Evolutionary conservation across 768 basidiomycete genomes (phyloP), one percentile per base, ranked within the genome.

Genomic region (Tylopilus sp.): DNA sequence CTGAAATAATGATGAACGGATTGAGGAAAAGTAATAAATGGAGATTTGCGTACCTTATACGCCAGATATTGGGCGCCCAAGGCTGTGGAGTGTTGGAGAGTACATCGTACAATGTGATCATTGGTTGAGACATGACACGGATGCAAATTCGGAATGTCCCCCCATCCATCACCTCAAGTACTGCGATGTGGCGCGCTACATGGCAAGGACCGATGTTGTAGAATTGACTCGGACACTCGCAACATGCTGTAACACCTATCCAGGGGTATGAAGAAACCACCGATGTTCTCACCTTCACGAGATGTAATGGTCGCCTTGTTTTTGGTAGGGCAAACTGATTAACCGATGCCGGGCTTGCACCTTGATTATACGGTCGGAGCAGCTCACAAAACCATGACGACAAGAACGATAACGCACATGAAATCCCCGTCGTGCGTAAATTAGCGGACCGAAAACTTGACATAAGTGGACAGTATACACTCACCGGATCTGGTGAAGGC

Each of bases 21-120:
- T 29, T 14, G 34, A 10, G 13, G 50, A 43, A 22, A 13, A 9
- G 24, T 17, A 25, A 28, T n/a, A 33, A 13, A 55, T 12, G 36
- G 33, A 14, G 16, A 50, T 29, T 24, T 16, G 13, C 72, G 29
- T 48, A 83, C 86, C 87, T 74, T 56, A 89, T 78, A 40, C 85
- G 76, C 87, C 87, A 89, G 26, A 85, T 72, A 56, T 86, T 86
- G 26, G 87, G 87, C 47, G 83, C 83, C 87, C 87, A 89, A n/a
- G 86, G 78, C 48, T 85, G 82, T 2, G 82, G 74, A 10, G 74
- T 76, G 45, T 74, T 74, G 11, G 85, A 83, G 30, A 78, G 82
- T 21, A 84, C 75, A 56, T 89, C 87, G 63, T 87, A 89, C 16
- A 89, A 72, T 16, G 74, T 81, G 54, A 89, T 84, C 43, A 73